Base-by-base conservation (phyloP, 2,329 filamentous ascomycete genomes). In the Penicillium brasilianum region DNA sequence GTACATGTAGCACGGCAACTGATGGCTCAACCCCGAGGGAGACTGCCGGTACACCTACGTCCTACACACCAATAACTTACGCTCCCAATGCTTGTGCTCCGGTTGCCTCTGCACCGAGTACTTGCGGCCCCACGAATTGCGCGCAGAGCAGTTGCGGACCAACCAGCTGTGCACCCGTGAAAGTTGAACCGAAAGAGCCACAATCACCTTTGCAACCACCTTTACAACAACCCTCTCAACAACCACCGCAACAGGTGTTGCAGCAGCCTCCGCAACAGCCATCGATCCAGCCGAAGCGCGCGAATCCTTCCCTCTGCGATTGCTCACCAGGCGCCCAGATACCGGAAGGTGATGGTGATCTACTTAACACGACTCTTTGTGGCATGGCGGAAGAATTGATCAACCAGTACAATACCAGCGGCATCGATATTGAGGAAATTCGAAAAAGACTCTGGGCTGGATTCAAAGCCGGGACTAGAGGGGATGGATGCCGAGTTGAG, bases 371-470 rank as follows among this genome's bases (percentile, higher is more conserved):
- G 7, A 76, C 76, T 3, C 67, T 77, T 18, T 78, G 76, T 58
- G 70, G 72, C n/a, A 71, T 78, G 18, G 76, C 76, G 2, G 76
- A 77, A 51, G 73, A 74, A 28, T 63, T 79, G 57, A 71, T 78
- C 20, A 63, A 70, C 11, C 76, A 77, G 55, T 79, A 76, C 63
- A 75, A 78, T 55, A 74, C 71, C 10, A 70, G 70, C 20, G 72
- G 74, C 0, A 46, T 72, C 20, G 76, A 78, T 52, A 69, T 78
- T 37, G 69, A 70, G 10, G 72, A 77, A 37, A 78, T 79, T 41
- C 72, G 69, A 39, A 63, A 65, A 49, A 74, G 68, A 58, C 71
- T 78, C 14, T 73, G 72, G 60, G 63, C 69, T n/a, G 76, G 75
- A 0, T 78, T 77, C 52, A 67, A 69, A 41, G 71, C 69, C 25